Evolutionary conservation across 106 monocot genomes (phyloP), one percentile per base, ranked within the genome.

Genomic region (Dendrobium catenatum): DNA sequence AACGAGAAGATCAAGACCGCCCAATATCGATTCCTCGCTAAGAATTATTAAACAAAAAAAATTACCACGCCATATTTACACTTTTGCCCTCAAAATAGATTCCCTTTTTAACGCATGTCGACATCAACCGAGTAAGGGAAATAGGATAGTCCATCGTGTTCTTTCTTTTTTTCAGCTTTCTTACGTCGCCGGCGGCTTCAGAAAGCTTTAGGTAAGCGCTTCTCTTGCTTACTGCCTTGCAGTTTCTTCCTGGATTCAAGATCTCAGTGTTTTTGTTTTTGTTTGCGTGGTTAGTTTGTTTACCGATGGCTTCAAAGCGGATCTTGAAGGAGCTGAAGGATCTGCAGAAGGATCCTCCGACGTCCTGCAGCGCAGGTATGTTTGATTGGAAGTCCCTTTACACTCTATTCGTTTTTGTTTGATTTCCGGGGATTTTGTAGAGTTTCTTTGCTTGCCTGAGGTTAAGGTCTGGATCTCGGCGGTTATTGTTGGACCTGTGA

Each of bases 281-380:
- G 37, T 70, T 33, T 70, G 31, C 15, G 10, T 70, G 5, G 31
- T 70, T 74, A 74, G 74, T 5, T 74, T 5, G 19, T 74, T 51
- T 43, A 19, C 74, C 1, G 74, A 74, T 74, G 74, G 74, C 74
- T 20, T 74, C 74, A 16, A 74, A 74, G 74, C 40, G 74, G 43
- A 74, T 74, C 42, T 74, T 74, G 74, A 74, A 74, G 74, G 74
- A 74, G 16, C 19, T 74, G 74, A 74, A 74, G 74, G 74, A 74
- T 74, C 74, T 74, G 42, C 74, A 74, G 43, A 74, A 43, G 42
- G 74, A 74, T 74, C 74, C 74, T 29, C 74, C 74, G 74, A 74
- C 74, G 74, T 74, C 74, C 18, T 74, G 74, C 74, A 74, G 74
- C 43, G 74, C 74, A 74, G 74, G 74, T 74, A 43, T 43, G 4